Conservation (phyloP, 306 rosid genomes). For the Begonia fuchsioides region DNA sequence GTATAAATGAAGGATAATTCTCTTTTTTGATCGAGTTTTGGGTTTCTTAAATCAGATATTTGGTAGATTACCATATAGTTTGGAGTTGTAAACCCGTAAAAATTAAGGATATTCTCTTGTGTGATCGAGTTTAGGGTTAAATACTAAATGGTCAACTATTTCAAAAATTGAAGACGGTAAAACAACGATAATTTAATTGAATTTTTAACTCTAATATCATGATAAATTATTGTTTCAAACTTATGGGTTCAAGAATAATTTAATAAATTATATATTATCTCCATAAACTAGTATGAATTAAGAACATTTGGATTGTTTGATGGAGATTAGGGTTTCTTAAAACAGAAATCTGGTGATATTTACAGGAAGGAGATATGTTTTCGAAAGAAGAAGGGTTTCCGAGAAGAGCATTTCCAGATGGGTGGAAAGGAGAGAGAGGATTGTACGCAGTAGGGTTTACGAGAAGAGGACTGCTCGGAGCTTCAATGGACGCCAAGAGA, state of each 20-base stretch:
- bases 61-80: no score
- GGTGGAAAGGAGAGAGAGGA: conserved; percentile 86
- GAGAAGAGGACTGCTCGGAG: conserved; percentile 75
- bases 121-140: no score
- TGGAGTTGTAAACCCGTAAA: no score
- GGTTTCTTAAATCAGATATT: neutral
- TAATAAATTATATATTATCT: no score
- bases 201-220: no score
- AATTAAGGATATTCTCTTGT: no score
- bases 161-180: no score
- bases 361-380: conserved; percentile 78
- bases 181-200: no score
- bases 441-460: conserved; percentile 92
- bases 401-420: conserved; percentile 58
- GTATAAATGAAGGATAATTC: neutral
- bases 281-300: neutral
- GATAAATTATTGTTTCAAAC: no score
- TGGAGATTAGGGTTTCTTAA: neutral
- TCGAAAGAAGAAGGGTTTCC: conserved; percentile 73
- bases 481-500: conserved; percentile 65
- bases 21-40: neutral
- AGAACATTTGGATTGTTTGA: neutral
- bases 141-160: no score
- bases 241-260: no score
- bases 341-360: neutral